Base-by-base conservation (phyloP, 768 basidiomycete species). In the Boletellus sp. region DNA sequence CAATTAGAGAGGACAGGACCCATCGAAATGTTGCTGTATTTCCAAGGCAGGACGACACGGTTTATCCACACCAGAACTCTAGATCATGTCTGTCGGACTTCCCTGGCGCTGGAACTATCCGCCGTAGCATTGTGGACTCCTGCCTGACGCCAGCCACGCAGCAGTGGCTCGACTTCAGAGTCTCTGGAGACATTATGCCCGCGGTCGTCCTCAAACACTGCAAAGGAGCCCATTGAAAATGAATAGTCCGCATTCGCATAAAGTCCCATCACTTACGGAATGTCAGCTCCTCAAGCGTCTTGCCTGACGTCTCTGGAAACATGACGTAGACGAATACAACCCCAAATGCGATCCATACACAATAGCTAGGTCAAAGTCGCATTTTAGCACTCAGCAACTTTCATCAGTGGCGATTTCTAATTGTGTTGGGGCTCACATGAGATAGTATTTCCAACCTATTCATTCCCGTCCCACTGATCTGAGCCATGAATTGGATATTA, bases 141-240 rank as follows among this genome's bases (percentile, higher is more conserved):
- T 3, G 28, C 7, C 28, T 28, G 28, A 11, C 7, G 28, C 9
- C 43, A 39, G 11, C 45, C 48, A 4, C 33, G 38, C 20, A 37
- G 31, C 16, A 16, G n/a, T 2, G 28, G 28, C 35, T 32, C 48
- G 3, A 32, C n/a, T 6, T 48, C 57, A 13, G 10, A 6, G 17
- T 12, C 6, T 17, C 28, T 6, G 10, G 22, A 13, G 3, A 17
- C 37, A 8, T 49, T 34, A 13, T 15, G 37, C 19, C 42, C 10
- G 10, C 13, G 12, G 32, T 42, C 40, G 35, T 39, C 31, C 13
- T 48, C 40, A 16, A 34, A 48, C 47, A 48, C 47, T 48, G 13
- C 12, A n/a, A 1, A 8, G 33, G 84, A n/a, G 24, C 33, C n/a
- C 2, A 20, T 42, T 17, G 42, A 6, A 20, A 26, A 80, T 11